These are phyloP conservation scores for Yamadazyma laniorum DNA, from an alignment of 805 yeast species.

Conservation along the genomic window DNA sequence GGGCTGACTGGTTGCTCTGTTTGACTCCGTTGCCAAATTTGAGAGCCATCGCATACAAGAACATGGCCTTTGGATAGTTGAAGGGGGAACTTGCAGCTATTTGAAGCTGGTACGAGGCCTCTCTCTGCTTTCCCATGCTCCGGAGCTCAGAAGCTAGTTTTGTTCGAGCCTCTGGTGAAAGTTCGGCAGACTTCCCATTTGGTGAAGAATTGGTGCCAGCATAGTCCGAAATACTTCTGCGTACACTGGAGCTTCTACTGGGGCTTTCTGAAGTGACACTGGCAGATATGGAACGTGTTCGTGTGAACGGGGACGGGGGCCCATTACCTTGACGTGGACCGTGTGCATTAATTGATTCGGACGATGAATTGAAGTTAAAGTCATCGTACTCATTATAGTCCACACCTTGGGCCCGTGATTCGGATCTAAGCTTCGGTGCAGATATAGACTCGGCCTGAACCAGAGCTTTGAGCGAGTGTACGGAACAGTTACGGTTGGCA, in stretches of 20 bases:
- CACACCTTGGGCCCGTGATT: not conserved
- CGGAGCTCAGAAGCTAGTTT: slow-evolving; percentile 49
- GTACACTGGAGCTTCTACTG: not conserved
- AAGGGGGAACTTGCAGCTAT: slow-evolving; percentile 62
- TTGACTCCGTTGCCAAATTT: slow-evolving; percentile 68
- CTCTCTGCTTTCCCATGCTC: slow-evolving; percentile 58
- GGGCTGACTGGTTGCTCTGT: slow-evolving; percentile 51
- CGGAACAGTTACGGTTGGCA: slow-evolving; percentile 22
- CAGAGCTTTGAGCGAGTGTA: slow-evolving; percentile 20
- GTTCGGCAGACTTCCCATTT: slow-evolving; percentile 14
- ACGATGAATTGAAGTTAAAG: slow-evolving; percentile 17
- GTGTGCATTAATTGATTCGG: slow-evolving; percentile 12
- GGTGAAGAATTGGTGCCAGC: slow-evolving; percentile 9
- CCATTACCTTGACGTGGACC: not conserved
- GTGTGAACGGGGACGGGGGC: not conserved
- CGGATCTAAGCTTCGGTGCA: not conserved
- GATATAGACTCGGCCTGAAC: slow-evolving; percentile 3
- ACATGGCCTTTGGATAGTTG: slow-evolving; percentile 57
- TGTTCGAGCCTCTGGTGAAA: slow-evolving; percentile 34
- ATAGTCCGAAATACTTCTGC: slow-evolving; percentile 13
- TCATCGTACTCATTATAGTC: slow-evolving; percentile 15
- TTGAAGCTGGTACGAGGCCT: slow-evolving; percentile 66
- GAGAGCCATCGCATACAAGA: slow-evolving; percentile 64
- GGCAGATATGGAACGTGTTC: slow-evolving; percentile 9
- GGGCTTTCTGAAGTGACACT: not conserved